phyloP scores from a whole-genome alignment of 306 rosid species.

The Coriaria nepalensis region DNA sequence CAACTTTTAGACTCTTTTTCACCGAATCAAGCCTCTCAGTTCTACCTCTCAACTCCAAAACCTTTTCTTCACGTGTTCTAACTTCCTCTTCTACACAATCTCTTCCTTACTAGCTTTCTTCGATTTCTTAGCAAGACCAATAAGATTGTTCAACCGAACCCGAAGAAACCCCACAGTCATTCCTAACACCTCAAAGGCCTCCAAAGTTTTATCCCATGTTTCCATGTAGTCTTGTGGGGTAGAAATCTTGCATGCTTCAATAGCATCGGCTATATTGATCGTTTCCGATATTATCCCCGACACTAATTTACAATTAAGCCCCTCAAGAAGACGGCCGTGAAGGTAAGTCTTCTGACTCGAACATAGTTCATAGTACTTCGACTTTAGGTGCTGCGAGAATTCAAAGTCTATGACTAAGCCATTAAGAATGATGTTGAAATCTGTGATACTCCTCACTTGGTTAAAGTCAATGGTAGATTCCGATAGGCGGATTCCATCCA shows the following conservation, averaged over 20 bases:
- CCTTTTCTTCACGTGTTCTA: conserved; percentile 14
- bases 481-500: conserved; percentile 21
- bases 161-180: conserved; percentile 39
- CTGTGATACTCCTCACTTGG: conserved; percentile 26
- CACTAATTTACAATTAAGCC: conserved; percentile 33
- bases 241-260: conserved; percentile 30
- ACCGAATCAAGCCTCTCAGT: conserved; percentile 20
- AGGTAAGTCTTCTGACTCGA: conserved; percentile 38
- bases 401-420: conserved; percentile 34
- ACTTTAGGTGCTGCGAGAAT: conserved; percentile 17
- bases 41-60: conserved; percentile 10
- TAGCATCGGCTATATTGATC: conserved; percentile 41
- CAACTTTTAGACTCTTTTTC: conserved; percentile 7
- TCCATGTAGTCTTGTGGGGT: conserved; percentile 18
- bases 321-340: conserved; percentile 37
- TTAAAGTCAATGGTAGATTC: conserved; percentile 18
- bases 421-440: conserved; percentile 29
- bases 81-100: conserved; percentile 17
- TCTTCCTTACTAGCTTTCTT: conserved; percentile 17
- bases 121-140: conserved; percentile 15
- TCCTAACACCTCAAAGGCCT: conserved; percentile 34
- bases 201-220: conserved; percentile 35
- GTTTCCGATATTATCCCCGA: conserved; percentile 46
- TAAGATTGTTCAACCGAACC: conserved; percentile 26
- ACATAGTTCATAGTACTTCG: conserved; percentile 46